Conservation (phyloP, 2,329 filamentous ascomycete species). For the Fusarium bactridioides region DNA sequence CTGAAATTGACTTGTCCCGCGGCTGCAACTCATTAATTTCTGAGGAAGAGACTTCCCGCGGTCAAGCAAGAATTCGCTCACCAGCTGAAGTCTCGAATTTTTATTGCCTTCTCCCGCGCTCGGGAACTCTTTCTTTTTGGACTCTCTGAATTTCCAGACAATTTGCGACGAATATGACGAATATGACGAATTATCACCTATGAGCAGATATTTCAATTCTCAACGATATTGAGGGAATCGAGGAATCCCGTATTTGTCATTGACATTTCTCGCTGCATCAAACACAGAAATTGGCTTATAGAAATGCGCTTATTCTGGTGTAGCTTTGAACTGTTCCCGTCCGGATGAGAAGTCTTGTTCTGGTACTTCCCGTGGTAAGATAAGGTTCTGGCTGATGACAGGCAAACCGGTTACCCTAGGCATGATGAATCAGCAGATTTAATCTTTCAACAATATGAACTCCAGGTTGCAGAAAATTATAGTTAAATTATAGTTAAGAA, state of each 20-base stretch:
- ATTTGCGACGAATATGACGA: neutral
- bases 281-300: too few species aligned
- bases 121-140: neutral
- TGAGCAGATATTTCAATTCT: too few species aligned
- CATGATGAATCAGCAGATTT: too few species aligned
- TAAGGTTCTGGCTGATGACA: too few species aligned
- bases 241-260: accelerated
- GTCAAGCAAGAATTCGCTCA: neutral
- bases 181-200: neutral
- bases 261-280: too few species aligned
- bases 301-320: neutral
- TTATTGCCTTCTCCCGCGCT: neutral
- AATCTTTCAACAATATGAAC: accelerated
- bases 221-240: accelerated
- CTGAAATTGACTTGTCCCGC: neutral
- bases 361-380: neutral
- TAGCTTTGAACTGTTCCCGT: neutral
- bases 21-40: neutral
- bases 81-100: neutral
- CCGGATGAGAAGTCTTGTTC: neutral
- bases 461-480: accelerated
- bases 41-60: neutral
- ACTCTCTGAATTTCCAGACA: neutral
- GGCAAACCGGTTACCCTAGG: neutral
- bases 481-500: neutral